Percentiles rank a stretch among this genome's conserved stretches.
Conservation (phyloP, 2,329 filamentous ascomycete species). For the Alternaria arbusti region DNA sequence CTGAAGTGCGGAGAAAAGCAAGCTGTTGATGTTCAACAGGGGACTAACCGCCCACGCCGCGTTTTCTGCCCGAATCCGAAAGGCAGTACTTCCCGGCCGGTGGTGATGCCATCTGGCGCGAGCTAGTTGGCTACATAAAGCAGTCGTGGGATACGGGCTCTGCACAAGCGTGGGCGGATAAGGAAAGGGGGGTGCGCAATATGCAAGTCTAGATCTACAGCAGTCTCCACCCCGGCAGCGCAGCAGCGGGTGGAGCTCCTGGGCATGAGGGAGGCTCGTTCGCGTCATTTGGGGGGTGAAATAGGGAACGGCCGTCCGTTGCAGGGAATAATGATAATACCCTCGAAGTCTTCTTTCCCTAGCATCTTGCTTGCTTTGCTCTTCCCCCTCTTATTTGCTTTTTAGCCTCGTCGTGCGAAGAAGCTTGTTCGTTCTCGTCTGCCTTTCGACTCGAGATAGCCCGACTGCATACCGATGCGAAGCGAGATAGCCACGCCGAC, state of each 20-base stretch:
- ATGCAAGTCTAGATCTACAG: slow-evolving; percentile 10
- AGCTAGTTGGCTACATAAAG: slow-evolving; percentile 4
- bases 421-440: background rate
- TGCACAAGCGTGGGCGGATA: slow-evolving; percentile 6
- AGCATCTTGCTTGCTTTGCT: background rate
- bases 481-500: slow-evolving; percentile 3
- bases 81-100: background rate
- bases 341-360: slow-evolving; percentile 4
- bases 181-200: slow-evolving; percentile 18
- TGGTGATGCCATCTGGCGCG: background rate
- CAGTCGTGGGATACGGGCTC: background rate
- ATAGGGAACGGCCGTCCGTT: slow-evolving; percentile 18
- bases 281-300: slow-evolving; percentile 27
- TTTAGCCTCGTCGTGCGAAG: background rate
- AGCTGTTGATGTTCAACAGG: background rate
- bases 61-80: background rate
- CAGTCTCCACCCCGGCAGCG: slow-evolving; percentile 1
- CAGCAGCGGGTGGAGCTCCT: slow-evolving; percentile 2
- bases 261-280: slow-evolving; percentile 13
- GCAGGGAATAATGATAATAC: background rate
- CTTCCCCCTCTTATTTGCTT: background rate
- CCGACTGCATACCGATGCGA: slow-evolving; percentile 10
- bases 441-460: background rate
- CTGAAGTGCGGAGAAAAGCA: background rate
- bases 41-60: background rate